These are phyloP conservation scores for Didymosphaeria variabile DNA, from an alignment of 2,329 filamentous ascomycete genomes.

Conservation along the genomic window DNA sequence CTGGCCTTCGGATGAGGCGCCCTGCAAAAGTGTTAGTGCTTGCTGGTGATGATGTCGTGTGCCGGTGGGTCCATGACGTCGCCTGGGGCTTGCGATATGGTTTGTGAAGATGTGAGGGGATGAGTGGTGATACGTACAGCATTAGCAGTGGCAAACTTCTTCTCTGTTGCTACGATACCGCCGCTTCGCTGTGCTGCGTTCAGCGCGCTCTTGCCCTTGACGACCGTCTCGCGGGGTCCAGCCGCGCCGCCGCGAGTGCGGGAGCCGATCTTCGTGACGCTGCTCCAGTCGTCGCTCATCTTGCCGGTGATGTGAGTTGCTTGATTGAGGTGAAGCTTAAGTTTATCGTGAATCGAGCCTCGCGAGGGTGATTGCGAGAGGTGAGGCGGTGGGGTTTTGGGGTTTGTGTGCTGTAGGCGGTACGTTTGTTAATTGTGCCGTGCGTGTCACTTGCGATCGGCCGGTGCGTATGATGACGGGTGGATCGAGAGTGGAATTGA, in stretches of 20 bases:
- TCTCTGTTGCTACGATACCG: conserved; percentile 82
- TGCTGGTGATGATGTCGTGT: background rate
- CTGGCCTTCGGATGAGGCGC: conserved; percentile 77
- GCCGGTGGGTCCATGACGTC: conserved; percentile 14
- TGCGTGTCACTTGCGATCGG: conserved; percentile 4
- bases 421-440: conserved; percentile 21
- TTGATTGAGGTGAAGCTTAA: conserved; percentile 13
- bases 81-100: background rate
- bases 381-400: conserved; percentile 10
- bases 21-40: conserved; percentile 27
- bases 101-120: conserved; percentile 2
- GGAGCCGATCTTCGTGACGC: conserved; percentile 91
- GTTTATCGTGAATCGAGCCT: conserved; percentile 21
- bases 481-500: background rate
- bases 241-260: conserved; percentile 75
- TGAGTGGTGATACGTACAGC: conserved; percentile 65
- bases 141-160: conserved; percentile 86
- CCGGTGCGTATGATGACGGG: background rate
- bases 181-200: conserved; percentile 90
- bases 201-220: conserved; percentile 82
- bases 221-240: conserved; percentile 80
- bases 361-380: conserved; percentile 24
- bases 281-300: conserved; percentile 86
- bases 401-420: conserved; percentile 13
- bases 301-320: conserved; percentile 30